Conservation (phyloP, 2,329 filamentous ascomycete species). For the Pseudogymnoascus sp. region DNA sequence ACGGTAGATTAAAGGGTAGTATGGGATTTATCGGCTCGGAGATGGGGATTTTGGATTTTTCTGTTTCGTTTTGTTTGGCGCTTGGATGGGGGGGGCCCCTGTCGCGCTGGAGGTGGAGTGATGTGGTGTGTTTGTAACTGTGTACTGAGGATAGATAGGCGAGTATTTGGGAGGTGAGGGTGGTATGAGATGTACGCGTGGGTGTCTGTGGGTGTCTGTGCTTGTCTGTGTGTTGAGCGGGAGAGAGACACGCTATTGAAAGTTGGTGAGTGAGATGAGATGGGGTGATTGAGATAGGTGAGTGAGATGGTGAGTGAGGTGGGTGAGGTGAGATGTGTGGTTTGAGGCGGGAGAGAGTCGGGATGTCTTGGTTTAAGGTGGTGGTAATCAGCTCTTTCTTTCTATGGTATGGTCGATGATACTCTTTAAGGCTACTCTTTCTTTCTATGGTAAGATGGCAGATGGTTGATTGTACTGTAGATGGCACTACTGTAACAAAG, state of each 20-base stretch:
- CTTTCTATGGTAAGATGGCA: neutral
- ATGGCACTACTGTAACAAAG: neutral
- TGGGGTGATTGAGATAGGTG: no score
- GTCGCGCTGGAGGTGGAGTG: neutral
- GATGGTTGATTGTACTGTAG: neutral
- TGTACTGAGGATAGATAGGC: no score
- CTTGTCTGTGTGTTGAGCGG: no score
- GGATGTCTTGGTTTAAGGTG: neutral
- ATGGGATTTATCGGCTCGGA: neutral
- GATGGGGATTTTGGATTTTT: neutral
- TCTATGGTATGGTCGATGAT: no score
- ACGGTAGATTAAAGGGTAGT: no score
- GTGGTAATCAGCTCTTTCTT: no score
- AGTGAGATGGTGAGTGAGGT: no score
- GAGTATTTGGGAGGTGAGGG: neutral
- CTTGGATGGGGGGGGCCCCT: neutral
- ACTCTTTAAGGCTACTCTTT: neutral
- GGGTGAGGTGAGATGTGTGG: neutral
- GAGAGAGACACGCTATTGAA: neutral
- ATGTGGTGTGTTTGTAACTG: no score
- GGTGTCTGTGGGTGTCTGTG: no score
- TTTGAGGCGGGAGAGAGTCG: neutral
- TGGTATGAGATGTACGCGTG: constrained; percentile 1
- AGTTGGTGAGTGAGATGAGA: neutral
- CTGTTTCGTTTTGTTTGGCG: neutral